Evolutionary conservation across 345 rosid genomes (phyloP).

Genomic region (Camelina laxa): DNA sequence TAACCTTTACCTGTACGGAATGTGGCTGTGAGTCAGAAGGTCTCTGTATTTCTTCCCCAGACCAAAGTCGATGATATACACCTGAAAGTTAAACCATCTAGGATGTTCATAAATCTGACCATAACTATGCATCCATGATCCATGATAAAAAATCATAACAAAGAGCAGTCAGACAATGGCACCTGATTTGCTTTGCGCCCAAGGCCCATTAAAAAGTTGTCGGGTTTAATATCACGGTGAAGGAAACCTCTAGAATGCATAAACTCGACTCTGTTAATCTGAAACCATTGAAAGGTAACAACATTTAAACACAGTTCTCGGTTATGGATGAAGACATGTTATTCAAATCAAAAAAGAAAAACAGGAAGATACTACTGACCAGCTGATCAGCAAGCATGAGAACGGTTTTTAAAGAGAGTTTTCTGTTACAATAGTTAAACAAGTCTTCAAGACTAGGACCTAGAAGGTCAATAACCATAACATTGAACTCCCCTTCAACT

Average conservation of each 20-base stretch:
- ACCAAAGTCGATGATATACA: slow-evolving; percentile 74
- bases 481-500: slow-evolving; percentile 70
- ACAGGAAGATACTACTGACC: slow-evolving; percentile 44
- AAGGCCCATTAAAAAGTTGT: slow-evolving; percentile 62
- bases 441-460: slow-evolving; percentile 90
- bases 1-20: slow-evolving; percentile 62
- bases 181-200: slow-evolving; percentile 71
- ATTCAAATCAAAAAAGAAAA: background rate
- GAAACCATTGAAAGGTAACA: slow-evolving; percentile 14
- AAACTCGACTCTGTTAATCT: slow-evolving; percentile 60
- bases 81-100: slow-evolving; percentile 46
- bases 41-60: slow-evolving; percentile 84
- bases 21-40: slow-evolving; percentile 83
- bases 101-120: background rate
- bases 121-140: background rate
- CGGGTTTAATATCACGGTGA: slow-evolving; percentile 67
- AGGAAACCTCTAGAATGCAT: slow-evolving; percentile 60
- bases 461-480: slow-evolving; percentile 83
- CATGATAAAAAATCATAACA: background rate
- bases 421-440: slow-evolving; percentile 74
- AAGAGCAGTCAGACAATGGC: slow-evolving; percentile 7
- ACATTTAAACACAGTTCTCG: background rate
- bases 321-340: background rate
- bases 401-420: slow-evolving; percentile 75
- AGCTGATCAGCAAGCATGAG: slow-evolving; percentile 83